Percentiles rank a stretch among this genome's conserved stretches.
Conservation (phyloP, 495 filamentous ascomycete genomes). For the Aspergillus homomorphus region DNA sequence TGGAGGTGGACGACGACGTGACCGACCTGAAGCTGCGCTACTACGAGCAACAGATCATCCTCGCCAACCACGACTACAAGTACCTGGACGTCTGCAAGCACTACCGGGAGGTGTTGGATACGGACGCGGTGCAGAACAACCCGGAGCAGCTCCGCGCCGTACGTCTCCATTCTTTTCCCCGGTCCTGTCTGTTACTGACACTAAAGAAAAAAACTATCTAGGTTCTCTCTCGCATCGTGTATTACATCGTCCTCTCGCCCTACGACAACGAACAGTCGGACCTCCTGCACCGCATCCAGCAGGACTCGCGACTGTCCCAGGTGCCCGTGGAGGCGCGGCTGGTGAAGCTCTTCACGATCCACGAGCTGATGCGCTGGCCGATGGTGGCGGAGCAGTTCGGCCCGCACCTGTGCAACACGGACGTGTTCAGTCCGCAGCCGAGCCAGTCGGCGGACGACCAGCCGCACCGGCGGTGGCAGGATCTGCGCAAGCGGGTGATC, state of each 20-base stretch:
- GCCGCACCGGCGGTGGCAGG: slow-evolving; percentile 80
- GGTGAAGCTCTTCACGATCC: slow-evolving; percentile 89
- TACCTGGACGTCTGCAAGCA: slow-evolving; percentile 97
- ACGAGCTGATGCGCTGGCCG: slow-evolving; percentile 98
- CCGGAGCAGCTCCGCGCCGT: slow-evolving; percentile 79
- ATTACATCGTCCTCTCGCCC: slow-evolving; percentile 93
- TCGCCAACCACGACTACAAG: slow-evolving; percentile 94
- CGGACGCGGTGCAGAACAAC: slow-evolving; percentile 87
- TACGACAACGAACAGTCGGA: slow-evolving; percentile 99
- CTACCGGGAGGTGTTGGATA: slow-evolving; percentile 93
- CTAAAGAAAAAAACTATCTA: too few relatives aligned
- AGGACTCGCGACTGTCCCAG: slow-evolving; percentile 59
- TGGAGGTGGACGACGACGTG: slow-evolving; percentile 81
- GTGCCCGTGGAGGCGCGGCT: slow-evolving; percentile 74
- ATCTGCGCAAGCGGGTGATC: slow-evolving; percentile 94
- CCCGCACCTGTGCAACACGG: slow-evolving; percentile 81
- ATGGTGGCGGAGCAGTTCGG: slow-evolving; percentile 83
- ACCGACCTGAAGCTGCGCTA: slow-evolving; percentile 94
- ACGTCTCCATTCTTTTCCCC: slow-evolving; percentile 34
- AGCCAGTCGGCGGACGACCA: slow-evolving; percentile 67
- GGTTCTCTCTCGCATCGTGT: slow-evolving; percentile 90
- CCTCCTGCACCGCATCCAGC: slow-evolving; percentile 85
- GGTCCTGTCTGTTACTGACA: not conserved
- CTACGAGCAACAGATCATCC: slow-evolving; percentile 92
- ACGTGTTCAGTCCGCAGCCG: slow-evolving; percentile 68